These are phyloP conservation scores for Globisporangium camurandrum DNA, from an alignment of 352 stramenopile genomes.

Conservation along the genomic window DNA sequence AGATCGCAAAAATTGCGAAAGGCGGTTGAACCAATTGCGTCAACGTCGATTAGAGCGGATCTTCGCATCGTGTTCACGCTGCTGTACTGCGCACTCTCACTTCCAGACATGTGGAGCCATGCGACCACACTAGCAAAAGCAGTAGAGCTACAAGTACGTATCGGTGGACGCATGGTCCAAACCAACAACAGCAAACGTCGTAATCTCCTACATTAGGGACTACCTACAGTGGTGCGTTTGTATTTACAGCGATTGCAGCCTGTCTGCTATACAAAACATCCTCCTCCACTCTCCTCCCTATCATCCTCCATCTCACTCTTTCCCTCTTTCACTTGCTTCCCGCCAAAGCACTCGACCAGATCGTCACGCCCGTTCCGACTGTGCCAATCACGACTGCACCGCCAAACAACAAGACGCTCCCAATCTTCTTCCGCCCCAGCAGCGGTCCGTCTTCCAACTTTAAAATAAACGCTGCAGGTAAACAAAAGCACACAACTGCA, in stretches of 20 bases:
- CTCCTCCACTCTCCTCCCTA: neutral
- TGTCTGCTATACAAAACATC: neutral
- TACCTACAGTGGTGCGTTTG: too few species aligned
- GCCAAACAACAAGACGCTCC: constrained; percentile 59
- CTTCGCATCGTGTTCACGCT: too few species aligned
- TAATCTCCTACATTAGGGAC: too few species aligned
- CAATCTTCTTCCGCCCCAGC: constrained; percentile 64
- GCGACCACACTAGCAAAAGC: too few species aligned
- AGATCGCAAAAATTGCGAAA: too few species aligned
- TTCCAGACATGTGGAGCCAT: too few species aligned
- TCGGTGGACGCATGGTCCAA: too few species aligned
- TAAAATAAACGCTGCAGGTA: constrained; percentile 78
- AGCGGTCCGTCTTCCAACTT: constrained; percentile 74
- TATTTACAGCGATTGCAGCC: neutral
- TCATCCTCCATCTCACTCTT: neutral
- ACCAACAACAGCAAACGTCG: too few species aligned
- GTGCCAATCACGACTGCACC: constrained; percentile 63
- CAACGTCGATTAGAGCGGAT: too few species aligned
- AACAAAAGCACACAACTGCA: constrained; percentile 76
- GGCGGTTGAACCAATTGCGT: too few species aligned
- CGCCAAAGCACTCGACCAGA: constrained; percentile 57
- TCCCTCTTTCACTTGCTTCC: neutral
- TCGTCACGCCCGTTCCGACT: constrained; percentile 60
- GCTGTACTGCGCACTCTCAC: too few species aligned
- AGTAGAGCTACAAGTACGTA: too few species aligned